These are phyloP conservation scores for Bipolaris bicolor DNA, from an alignment of 2,329 filamentous ascomycete genomes.

Conservation along the genomic window DNA sequence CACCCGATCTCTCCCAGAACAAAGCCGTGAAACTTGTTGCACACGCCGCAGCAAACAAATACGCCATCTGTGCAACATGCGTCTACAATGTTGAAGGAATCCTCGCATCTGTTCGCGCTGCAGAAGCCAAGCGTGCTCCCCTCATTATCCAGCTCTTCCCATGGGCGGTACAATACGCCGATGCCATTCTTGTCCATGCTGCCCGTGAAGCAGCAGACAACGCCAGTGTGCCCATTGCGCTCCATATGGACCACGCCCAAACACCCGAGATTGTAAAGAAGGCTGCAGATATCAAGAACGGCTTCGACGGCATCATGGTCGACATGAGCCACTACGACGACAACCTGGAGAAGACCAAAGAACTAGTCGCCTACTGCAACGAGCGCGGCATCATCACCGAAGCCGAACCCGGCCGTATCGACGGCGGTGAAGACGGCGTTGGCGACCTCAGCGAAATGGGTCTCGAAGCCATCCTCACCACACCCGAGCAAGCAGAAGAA, in stretches of 20 bases:
- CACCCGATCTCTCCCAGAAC: constrained; percentile 56
- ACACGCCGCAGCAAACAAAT: constrained; percentile 61
- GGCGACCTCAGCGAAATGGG: constrained; percentile 65
- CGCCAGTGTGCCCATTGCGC: constrained; percentile 61
- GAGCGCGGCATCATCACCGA: constrained; percentile 71
- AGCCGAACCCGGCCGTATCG: constrained; percentile 73
- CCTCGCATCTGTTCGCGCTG: constrained; percentile 70
- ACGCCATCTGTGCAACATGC: constrained; percentile 67
- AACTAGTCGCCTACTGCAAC: constrained; percentile 68
- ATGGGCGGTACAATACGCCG: constrained; percentile 73
- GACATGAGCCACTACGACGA: constrained; percentile 77
- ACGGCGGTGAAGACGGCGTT: constrained; percentile 77
- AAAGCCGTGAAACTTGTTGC: constrained; percentile 58
- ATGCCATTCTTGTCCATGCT: constrained; percentile 54
- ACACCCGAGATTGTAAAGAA: constrained; percentile 65
- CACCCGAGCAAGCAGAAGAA: constrained; percentile 70
- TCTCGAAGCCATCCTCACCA: constrained; percentile 68
- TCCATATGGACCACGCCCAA: constrained; percentile 72
- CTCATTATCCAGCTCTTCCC: constrained; percentile 77
- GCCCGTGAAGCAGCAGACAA: constrained; percentile 52
- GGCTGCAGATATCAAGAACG: constrained; percentile 58
- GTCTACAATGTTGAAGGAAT: constrained; percentile 75
- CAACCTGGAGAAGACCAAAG: constrained; percentile 68
- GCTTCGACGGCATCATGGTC: constrained; percentile 54
- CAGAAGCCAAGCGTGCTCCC: constrained; percentile 69